A percentile compares a stretch with the other conserved stretches of the same genome.
Evolutionary conservation across 192 early-diverging fungal genomes (phyloP).

Genomic region (Neocallimastix lanati): DNA sequence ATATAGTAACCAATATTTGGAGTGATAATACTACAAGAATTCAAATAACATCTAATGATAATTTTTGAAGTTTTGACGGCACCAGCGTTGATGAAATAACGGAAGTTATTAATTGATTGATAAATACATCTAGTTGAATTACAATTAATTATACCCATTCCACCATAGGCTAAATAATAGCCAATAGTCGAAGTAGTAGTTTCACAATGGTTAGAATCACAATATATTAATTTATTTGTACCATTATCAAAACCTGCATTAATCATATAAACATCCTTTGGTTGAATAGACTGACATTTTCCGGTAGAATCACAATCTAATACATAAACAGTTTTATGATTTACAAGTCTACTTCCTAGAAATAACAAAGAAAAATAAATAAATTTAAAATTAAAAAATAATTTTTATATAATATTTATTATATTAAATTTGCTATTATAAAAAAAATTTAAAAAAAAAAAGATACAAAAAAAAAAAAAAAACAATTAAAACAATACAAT

Average conservation of each 20-base stretch:
- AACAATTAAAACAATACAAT: too few relatives aligned
- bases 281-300: neutral
- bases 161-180: neutral
- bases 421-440: too few relatives aligned
- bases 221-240: neutral
- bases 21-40: neutral
- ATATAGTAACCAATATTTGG: neutral
- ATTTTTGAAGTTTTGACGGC: neutral
- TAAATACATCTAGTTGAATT: neutral
- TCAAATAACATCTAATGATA: neutral
- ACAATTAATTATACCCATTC: neutral
- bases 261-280: neutral
- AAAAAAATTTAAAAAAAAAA: too few relatives aligned
- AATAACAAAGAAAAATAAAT: too few relatives aligned
- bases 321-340: neutral
- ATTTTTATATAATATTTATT: too few relatives aligned
- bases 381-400: too few relatives aligned
- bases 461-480: too few relatives aligned
- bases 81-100: neutral
- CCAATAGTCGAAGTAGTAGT: neutral
- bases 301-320: neutral
- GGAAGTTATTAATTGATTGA: neutral
- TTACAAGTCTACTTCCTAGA: neutral
- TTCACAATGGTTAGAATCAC: neutral
- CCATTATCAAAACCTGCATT: neutral